A percentile compares a stretch with the other conserved stretches of the same genome.
Evolutionary conservation across 148 eudicot species (phyloP).

Genomic region (Vaccinium macrocarpon): DNA sequence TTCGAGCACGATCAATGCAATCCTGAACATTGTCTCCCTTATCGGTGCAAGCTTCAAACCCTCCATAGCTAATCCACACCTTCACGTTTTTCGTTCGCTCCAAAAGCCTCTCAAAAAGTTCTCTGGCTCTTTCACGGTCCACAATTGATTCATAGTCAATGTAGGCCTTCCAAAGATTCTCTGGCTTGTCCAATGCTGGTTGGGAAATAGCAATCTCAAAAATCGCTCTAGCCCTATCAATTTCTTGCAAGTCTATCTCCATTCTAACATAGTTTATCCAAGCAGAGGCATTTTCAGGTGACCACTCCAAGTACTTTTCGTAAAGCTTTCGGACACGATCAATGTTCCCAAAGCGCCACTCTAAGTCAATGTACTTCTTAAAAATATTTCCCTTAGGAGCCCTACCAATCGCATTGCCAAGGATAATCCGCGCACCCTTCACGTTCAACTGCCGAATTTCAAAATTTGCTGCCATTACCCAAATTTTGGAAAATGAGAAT

Average conservation of each 20-base stretch:
- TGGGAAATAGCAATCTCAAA: constrained; percentile 85
- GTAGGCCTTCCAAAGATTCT: constrained; percentile 55
- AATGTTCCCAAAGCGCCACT: background rate
- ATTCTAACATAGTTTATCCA: background rate
- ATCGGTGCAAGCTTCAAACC: constrained; percentile 64
- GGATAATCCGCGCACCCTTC: background rate
- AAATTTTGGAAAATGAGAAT: constrained; percentile 6
- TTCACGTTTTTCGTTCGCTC: constrained; percentile 65
- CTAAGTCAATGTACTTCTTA: background rate
- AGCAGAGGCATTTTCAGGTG: background rate
- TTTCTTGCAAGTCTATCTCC: constrained; percentile 73
- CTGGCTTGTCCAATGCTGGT: constrained; percentile 82
- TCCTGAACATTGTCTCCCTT: constrained; percentile 32
- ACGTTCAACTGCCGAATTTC: constrained; percentile 4
- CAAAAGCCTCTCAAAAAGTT: constrained; percentile 72
- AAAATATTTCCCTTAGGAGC: background rate
- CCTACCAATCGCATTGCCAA: background rate
- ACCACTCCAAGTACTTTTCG: constrained; percentile 14
- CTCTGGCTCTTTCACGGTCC: constrained; percentile 71
- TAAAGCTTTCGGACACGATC: background rate
- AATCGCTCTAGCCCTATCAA: constrained; percentile 61
- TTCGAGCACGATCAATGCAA: constrained; percentile 51
- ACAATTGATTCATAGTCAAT: constrained; percentile 73
- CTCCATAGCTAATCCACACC: constrained; percentile 77
- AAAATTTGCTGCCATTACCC: constrained; percentile 3